These are phyloP conservation scores for Cyclotella choctawhatcheeana DNA, from an alignment of 108 stramenopile species.

Conservation along the genomic window DNA sequence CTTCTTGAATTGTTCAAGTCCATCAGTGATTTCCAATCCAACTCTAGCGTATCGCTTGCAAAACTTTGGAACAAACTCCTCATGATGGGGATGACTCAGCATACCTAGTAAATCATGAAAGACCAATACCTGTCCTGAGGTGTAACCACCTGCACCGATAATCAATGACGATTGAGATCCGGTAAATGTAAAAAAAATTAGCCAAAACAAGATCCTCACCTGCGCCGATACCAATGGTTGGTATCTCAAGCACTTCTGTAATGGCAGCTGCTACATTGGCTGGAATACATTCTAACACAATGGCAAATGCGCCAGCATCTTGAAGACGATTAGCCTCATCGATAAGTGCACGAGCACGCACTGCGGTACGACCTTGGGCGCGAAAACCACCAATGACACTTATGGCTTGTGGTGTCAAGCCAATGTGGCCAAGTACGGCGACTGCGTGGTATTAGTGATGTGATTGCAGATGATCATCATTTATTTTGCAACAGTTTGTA, in stretches of 20 bases:
- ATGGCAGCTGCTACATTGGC: constrained; percentile 90
- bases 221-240: constrained; percentile 99
- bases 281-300: constrained; percentile 98
- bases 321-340: constrained; percentile 95
- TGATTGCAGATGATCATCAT: not conserved
- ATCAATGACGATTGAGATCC: too few species aligned
- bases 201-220: too few species aligned
- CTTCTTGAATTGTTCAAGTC: constrained; percentile 85
- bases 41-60: constrained; percentile 96
- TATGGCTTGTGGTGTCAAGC: constrained; percentile 97
- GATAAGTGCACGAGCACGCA: constrained; percentile 80
- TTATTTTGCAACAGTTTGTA: not conserved
- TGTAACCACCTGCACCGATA: constrained; percentile 96
- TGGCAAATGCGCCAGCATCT: constrained; percentile 94
- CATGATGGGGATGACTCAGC: constrained; percentile 96
- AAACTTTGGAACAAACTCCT: constrained; percentile 96
- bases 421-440: constrained; percentile 98
- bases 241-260: constrained; percentile 94
- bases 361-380: constrained; percentile 96
- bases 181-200: too few species aligned
- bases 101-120: constrained; percentile 99
- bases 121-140: constrained; percentile 94
- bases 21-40: constrained; percentile 89
- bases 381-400: constrained; percentile 96
- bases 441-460: constrained; percentile 50